Evolutionary conservation across 768 basidiomycete genomes (phyloP).

Genomic region (Lentinula boryana): DNA sequence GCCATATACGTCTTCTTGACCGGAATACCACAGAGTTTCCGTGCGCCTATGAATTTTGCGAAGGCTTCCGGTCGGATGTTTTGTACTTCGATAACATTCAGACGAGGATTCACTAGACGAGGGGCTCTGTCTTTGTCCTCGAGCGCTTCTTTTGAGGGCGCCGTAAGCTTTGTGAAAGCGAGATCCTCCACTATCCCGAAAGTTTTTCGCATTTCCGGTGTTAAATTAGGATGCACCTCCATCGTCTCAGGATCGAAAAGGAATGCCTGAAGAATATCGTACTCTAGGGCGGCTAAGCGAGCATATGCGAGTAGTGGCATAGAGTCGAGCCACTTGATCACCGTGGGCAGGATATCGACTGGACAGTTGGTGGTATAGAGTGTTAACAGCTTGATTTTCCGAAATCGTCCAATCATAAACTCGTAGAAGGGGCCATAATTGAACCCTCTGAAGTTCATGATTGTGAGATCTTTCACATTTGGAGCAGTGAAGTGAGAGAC

Average conservation of each 20-base stretch:
- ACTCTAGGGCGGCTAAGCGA: constrained; percentile 38
- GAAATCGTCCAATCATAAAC: constrained; percentile 41
- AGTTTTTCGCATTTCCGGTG: background rate
- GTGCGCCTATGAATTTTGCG: constrained; percentile 18
- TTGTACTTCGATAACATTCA: constrained; percentile 9
- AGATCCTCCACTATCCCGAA: background rate
- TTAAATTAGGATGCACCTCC: constrained; percentile 6
- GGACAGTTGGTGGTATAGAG: constrained; percentile 35
- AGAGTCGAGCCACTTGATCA: constrained; percentile 49
- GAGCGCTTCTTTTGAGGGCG: background rate
- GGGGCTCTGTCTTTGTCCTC: constrained; percentile 14
- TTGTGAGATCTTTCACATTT: constrained; percentile 47
- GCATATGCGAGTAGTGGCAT: constrained; percentile 51
- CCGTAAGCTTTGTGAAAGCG: background rate
- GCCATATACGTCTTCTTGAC: constrained; percentile 30
- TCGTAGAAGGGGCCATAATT: constrained; percentile 47
- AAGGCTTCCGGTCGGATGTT: constrained; percentile 1
- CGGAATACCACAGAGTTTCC: constrained; percentile 23
- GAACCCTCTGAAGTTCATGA: constrained; percentile 46
- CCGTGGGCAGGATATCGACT: constrained; percentile 16
- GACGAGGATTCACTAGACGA: constrained; percentile 19
- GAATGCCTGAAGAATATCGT: constrained; percentile 42
- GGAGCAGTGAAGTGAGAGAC: constrained; percentile 50
- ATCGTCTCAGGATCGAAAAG: constrained; percentile 28
- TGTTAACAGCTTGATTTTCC: constrained; percentile 48